Conservation (phyloP, 1,284 basidiomycete genomes). For the Boletellus deceptivus region DNA sequence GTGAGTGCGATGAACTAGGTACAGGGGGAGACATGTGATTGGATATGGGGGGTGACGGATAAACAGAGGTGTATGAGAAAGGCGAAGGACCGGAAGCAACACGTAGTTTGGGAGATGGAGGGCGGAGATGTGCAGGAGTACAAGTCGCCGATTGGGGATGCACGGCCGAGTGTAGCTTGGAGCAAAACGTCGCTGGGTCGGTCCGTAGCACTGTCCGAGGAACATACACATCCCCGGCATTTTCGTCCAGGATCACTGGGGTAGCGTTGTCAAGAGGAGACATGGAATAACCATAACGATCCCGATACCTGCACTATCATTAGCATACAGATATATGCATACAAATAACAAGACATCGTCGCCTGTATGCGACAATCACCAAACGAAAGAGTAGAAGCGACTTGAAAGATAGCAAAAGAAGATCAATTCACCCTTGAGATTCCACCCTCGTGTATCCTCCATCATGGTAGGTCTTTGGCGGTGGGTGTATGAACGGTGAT, state of each 20-base stretch:
- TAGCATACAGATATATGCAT: conserved; percentile 20
- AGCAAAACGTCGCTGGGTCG: conserved; percentile 10
- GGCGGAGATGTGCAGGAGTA: conserved; percentile 28
- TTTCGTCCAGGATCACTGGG: conserved; percentile 29
- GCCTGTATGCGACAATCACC: conserved; percentile 13
- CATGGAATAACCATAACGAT: conserved; percentile 34
- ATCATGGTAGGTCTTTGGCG: conserved; percentile 25
- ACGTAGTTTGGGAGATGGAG: conserved; percentile 30
- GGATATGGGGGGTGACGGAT: conserved; percentile 31
- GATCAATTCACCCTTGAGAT: conserved; percentile 30
- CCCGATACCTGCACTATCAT: conserved; percentile 26
- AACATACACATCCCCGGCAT: conserved; percentile 13
- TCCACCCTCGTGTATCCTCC: conserved; percentile 23
- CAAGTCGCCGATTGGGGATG: conserved; percentile 16
- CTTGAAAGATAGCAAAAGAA: conserved; percentile 1
- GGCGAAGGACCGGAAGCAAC: conserved; percentile 30
- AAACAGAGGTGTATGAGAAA: conserved; percentile 28
- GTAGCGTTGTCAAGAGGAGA: conserved; percentile 32
- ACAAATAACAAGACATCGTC: conserved; percentile 11
- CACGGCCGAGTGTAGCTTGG: conserved; percentile 2
- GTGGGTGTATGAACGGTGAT: conserved; percentile 18
- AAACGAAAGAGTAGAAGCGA: conserved; percentile 1
- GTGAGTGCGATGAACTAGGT: conserved; percentile 36
- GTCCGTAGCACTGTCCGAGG: conserved; percentile 27
- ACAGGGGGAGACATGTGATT: conserved; percentile 17